Evolutionary conservation across 148 eudicot genomes (phyloP).

Genomic region (Persicaria tinctoria): DNA sequence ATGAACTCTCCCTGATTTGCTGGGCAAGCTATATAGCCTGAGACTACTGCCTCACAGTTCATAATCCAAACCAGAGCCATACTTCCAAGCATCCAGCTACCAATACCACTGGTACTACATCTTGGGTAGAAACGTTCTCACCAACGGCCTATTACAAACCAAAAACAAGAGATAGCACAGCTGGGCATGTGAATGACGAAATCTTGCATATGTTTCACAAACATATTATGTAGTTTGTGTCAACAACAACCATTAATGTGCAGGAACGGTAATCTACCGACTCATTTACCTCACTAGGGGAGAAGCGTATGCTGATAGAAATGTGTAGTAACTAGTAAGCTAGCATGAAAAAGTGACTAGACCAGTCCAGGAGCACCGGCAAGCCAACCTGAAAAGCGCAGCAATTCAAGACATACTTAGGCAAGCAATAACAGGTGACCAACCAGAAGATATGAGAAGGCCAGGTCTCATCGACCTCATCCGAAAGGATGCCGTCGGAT

Average conservation of each 20-base stretch:
- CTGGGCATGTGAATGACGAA: neutral
- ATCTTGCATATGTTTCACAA: neutral
- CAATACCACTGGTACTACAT: slow-evolving; percentile 63
- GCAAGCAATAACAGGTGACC: no score
- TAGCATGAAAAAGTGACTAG: slow-evolving; percentile 78
- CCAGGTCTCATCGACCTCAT: no score
- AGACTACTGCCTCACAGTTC: slow-evolving; percentile 17
- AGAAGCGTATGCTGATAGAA: slow-evolving; percentile 60
- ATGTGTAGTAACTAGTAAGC: slow-evolving; percentile 53
- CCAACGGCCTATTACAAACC: slow-evolving; percentile 44
- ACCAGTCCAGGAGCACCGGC: slow-evolving; percentile 81
- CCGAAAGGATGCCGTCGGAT: no score
- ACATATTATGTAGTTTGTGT: no score
- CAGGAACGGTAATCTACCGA: slow-evolving; percentile 1
- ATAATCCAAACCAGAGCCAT: slow-evolving; percentile 90
- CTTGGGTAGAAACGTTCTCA: slow-evolving; percentile 44
- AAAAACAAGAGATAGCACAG: neutral
- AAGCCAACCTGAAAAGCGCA: slow-evolving; percentile 62
- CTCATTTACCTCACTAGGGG: slow-evolving; percentile 65
- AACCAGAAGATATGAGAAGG: no score
- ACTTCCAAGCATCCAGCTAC: slow-evolving; percentile 88
- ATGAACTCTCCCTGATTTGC: neutral
- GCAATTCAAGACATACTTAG: no score
- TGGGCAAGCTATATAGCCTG: neutral
- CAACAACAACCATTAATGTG: neutral